Evolutionary conservation across 2,329 filamentous ascomycete genomes (phyloP).

Genomic region (Talaromyces amestolkiae): DNA sequence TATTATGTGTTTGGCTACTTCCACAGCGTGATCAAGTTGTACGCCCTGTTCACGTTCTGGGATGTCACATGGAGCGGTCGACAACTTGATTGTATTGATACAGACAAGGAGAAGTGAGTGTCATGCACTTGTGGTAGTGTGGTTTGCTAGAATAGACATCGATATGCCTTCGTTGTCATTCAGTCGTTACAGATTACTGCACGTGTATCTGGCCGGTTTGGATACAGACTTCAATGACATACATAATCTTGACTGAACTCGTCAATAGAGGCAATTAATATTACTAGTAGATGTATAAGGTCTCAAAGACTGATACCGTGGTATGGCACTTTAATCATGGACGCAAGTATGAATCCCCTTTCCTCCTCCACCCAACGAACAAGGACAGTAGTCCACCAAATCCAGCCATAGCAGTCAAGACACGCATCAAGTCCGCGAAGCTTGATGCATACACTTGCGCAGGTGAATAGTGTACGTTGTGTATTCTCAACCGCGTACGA

Average conservation of each 20-base stretch:
- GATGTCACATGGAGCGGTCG: conserved; percentile 46
- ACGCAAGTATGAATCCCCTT: neutral
- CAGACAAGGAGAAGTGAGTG: neutral
- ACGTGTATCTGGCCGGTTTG: neutral
- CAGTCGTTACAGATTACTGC: neutral
- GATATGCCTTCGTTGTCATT: neutral
- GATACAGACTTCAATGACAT: neutral
- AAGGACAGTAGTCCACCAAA: conserved; percentile 14
- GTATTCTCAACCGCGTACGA: neutral
- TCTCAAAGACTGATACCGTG: neutral
- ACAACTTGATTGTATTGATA: conserved; percentile 26
- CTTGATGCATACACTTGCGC: conserved; percentile 1
- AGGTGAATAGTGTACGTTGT: neutral
- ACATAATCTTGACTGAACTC: neutral
- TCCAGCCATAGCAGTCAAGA: conserved; percentile 9
- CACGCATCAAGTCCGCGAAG: conserved; percentile 15
- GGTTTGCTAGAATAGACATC: neutral
- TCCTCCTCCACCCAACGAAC: conserved; percentile 2
- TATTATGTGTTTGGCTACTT: conserved; percentile 57
- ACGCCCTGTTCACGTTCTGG: conserved; percentile 54
- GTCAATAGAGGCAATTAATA: neutral
- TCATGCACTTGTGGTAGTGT: neutral
- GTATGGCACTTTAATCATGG: neutral
- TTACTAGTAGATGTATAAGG: neutral
- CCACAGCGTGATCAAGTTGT: conserved; percentile 59